Base-by-base conservation (phyloP, 805 yeast genomes). In the Myxozyma sirexii region DNA sequence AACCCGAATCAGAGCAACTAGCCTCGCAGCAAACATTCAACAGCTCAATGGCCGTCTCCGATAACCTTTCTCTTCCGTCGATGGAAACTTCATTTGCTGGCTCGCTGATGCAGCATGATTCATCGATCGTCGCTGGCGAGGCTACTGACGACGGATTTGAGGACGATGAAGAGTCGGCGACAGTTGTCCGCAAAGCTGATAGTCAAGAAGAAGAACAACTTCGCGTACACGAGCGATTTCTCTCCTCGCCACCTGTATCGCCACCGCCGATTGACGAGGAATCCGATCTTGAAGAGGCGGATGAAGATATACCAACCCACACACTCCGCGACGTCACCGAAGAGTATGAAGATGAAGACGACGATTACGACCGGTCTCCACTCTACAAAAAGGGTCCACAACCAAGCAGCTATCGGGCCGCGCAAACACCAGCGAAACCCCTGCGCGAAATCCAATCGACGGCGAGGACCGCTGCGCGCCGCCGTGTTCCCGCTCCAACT, bases 41-140 rank as follows among this genome's bases (percentile, higher is more conserved):
- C 33, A 54, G 26, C 23, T 39, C 46, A 15, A 45, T 23, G 39
- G 47, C 52, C 8, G 43, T 29, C n/a, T 38, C 33, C 12, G 51
- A 21, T 49, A 52, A 23, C 19, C 17, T 53, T 3, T 58, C 64
- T 5, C 37, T 60, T 2, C 64, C 64, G 37, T 57, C 64, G 15
- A 64, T 60, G 47, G 64, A 60, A 42, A 35, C 59, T 5, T 60
- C 64, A 17, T 57, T 60, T 38, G 27, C 57, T 8, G 63, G 57
- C 3, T 60, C 63, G 15, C 51, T 60, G 19, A 29, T 55, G 8
- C 46, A 24, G 37, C 37, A 45, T 17, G 29, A 27, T n/a, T 29
- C 39, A n/a, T 39, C 56, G n/a, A 19, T 37, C 13, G 43, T 38
- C 7, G 53, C 29, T 27, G 48, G 19, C 31, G 45, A 41, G 24